Base-by-base conservation (phyloP, 1,139 yeast species). In the Arxiozyma slooffiae region DNA sequence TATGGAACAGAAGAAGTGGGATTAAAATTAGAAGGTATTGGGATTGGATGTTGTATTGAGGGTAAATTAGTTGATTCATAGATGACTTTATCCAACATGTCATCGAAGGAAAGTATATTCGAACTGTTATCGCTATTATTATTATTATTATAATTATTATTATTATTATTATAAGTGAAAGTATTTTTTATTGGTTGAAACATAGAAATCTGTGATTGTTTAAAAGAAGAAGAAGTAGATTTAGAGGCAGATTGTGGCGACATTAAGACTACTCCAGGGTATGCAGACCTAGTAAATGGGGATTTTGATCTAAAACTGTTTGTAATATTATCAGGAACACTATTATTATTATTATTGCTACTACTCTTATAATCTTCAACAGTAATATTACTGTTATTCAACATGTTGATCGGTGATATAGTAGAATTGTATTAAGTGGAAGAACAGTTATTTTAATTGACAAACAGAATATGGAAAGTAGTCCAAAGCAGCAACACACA, bases 191-290 rank as follows among this genome's bases (percentile, higher is more conserved):
- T n/a, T n/a, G n/a, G n/a, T n/a, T n/a, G n/a, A n/a, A 11, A 42
- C 6, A 42, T 16, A 20, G 38, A 34, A 14, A 9, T 20, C 14
- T 20, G 38, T 6, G 17, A 21, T 26, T 26, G 37, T 1, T 42
- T 36, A n/a, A 41, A 24, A 17, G 36, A 24, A 4, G 44, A 20
- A 9, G 44, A 34, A 11, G 45, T 23, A 9, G 45, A 42, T 30
- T 55, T 42, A 5, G 60, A 53, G 30, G 60, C 52, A 1, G 67
- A 58, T 49, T 61, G 63, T 20, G 71, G 69, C 5, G 71, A 66
- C 41, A 68, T 52, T 21, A 68, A 56, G 4, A 66, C 69, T 14
- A 71, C 72, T 22, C 72, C 72, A 7, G 72, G 72, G 50, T 66
- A 69, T 7, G 65, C 67, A 42, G 65, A 58, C 48, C 67, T 54